A percentile compares a stretch with the other conserved stretches of the same genome.
These are phyloP conservation scores for Neurospora terricola DNA, from an alignment of 495 filamentous ascomycete species.

Conservation along the genomic window DNA sequence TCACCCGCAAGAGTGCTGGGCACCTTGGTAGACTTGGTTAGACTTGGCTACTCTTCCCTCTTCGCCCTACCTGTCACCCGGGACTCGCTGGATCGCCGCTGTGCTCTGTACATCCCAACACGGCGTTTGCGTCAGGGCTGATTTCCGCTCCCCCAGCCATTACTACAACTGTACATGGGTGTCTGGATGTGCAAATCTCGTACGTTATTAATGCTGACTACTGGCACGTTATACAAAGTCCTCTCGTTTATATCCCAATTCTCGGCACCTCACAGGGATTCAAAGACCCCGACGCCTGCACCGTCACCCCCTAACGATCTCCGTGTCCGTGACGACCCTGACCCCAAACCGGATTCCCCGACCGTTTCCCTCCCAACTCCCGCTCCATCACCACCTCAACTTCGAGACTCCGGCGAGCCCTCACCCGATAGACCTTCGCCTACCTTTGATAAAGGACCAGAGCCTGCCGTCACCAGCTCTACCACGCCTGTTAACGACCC, in stretches of 20 bases:
- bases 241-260: constrained; percentile 52
- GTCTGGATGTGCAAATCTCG: constrained; percentile 6
- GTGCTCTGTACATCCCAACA: neutral
- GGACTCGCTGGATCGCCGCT: constrained; percentile 1
- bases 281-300: constrained; percentile 27
- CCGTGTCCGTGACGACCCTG: constrained; percentile 6
- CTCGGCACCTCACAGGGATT: constrained; percentile 35
- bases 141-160: neutral
- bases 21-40: neutral
- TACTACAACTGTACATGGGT: neutral
- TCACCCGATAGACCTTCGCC: constrained; percentile 19
- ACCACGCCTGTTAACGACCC: constrained; percentile 13
- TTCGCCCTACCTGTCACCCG: neutral
- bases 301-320: constrained; percentile 24
- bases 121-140: neutral
- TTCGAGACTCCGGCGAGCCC: constrained; percentile 10
- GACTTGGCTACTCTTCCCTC: neutral
- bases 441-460: constrained; percentile 13
- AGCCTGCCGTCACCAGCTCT: constrained; percentile 15
- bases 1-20: neutral
- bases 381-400: constrained; percentile 7
- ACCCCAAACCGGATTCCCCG: constrained; percentile 23
- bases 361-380: constrained; percentile 6
- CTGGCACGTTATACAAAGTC: constrained; percentile 30
- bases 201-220: constrained; percentile 15